Evolutionary conservation across 2,329 filamentous ascomycete genomes (phyloP).

Genomic region (Xylaria sp.): DNA sequence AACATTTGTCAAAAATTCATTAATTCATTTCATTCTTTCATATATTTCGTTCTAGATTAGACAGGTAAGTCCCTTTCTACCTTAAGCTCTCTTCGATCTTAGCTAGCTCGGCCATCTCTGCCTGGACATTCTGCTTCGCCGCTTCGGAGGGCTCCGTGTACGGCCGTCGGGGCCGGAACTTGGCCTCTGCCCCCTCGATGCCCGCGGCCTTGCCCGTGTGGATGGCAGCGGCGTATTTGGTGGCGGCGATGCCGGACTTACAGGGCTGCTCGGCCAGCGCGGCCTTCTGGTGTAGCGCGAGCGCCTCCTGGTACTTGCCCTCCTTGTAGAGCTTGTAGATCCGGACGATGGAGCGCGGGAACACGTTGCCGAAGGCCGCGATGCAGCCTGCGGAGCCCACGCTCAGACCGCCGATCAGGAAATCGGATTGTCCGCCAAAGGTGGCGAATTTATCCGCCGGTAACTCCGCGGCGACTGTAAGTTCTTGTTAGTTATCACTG

Average conservation of each 20-base stretch:
- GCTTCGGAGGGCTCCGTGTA: constrained; percentile 57
- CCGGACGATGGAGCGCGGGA: constrained; percentile 59
- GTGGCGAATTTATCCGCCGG: constrained; percentile 64
- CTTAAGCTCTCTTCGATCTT: constrained; percentile 38
- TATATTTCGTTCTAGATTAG: too few relatives aligned
- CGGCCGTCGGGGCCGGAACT: constrained; percentile 65
- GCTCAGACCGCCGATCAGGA: constrained; percentile 65
- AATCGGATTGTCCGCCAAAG: constrained; percentile 76
- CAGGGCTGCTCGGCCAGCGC: constrained; percentile 69
- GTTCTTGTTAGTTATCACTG: background rate
- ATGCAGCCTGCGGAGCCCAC: constrained; percentile 66
- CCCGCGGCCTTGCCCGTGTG: constrained; percentile 64
- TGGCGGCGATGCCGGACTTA: constrained; percentile 69
- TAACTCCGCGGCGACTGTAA: constrained; percentile 53
- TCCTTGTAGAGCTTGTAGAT: constrained; percentile 67
- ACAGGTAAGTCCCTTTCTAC: constrained; percentile 6
- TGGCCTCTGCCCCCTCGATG: constrained; percentile 62
- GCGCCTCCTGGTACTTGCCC: constrained; percentile 63
- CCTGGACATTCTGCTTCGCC: constrained; percentile 50
- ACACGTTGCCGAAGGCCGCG: constrained; percentile 67
- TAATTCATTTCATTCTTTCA: too few relatives aligned
- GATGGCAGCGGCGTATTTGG: constrained; percentile 71
- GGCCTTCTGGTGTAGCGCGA: constrained; percentile 64
- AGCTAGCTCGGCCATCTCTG: constrained; percentile 47
- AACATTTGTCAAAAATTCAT: too few relatives aligned